Base-by-base conservation (phyloP, 2,329 filamentous ascomycete genomes). In the Fusarium redolens region DNA sequence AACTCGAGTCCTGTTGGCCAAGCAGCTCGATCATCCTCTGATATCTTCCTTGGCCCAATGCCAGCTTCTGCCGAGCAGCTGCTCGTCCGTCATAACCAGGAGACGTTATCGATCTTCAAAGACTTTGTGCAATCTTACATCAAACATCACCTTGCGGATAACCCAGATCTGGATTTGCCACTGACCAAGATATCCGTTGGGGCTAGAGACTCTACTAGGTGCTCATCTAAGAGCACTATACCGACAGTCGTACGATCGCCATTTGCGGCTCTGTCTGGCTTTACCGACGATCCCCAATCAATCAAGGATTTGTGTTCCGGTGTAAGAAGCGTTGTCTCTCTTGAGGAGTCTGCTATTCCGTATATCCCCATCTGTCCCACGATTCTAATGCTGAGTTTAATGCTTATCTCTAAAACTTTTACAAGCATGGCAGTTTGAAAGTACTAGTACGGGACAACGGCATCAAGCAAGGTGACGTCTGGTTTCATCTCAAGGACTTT, bases 371-470 rank as follows among this genome's bases (percentile, higher is more conserved):
- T 93, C 15, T 88, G 73, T 88, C 89, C 0, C 83, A 90, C 31
- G 88, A 92, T 59, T 84, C 85, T 5, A 56, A 63, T 69, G 80
- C 67, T 13, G 78, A 80, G 17, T 87, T 90, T 67, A 93, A 93
- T 72, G 90, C 90, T 0, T 93, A 93, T 76, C 82, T 95, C 1
- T 90, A 92, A 67, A 92, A 95, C 79, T 96, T 95, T 81, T 95
- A 89, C 85, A 92, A 90, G 80, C 91, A 95, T 74, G 92, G 92
- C 7, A 89, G 92, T 76, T 79, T 91, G 28, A 78, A 84, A 3
- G 87, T 89, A 0, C 82, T 95, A 5, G 87, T 88, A 17, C 82
- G 80, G 0, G 91, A 90, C 35, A 95, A 96, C 77, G 85, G 87
- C 5, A 90, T 96, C 77, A 89, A 88, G 48, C 82, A 83, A 3